phyloP scores from a whole-genome alignment of 2,329 filamentous ascomycete species.

The Xylariomycetidae sp. region DNA sequence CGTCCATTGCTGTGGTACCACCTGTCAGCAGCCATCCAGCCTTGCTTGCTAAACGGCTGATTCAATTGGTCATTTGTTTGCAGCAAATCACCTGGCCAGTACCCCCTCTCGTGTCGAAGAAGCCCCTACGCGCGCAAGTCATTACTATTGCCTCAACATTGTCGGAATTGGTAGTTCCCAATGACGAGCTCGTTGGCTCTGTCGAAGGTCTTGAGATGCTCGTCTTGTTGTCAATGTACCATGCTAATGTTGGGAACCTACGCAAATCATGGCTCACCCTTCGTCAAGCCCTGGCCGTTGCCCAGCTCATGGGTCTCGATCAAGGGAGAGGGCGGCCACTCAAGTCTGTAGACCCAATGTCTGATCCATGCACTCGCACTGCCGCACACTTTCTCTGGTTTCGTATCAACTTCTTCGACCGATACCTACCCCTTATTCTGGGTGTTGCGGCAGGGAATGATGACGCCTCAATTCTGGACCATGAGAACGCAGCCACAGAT shows the following conservation, averaged over 20 bases:
- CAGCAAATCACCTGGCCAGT: constrained; percentile 35
- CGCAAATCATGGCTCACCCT: constrained; percentile 48
- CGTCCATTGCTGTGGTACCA: constrained; percentile 24
- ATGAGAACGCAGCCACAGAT: constrained; percentile 19
- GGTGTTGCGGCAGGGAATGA: constrained; percentile 40
- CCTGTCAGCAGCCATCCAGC: constrained; percentile 37
- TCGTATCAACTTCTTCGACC: constrained; percentile 42
- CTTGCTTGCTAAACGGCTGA: constrained; percentile 39
- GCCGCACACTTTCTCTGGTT: constrained; percentile 38
- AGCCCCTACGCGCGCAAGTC: constrained; percentile 22
- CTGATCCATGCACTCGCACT: constrained; percentile 24
- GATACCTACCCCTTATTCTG: constrained; percentile 44
- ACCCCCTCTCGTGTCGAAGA: constrained; percentile 20
- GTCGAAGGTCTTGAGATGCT: constrained; percentile 49
- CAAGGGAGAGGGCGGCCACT: constrained; percentile 27
- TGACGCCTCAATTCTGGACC: constrained; percentile 32
- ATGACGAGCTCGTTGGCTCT: constrained; percentile 45
- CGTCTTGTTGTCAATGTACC: constrained; percentile 40
- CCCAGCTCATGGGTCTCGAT: constrained; percentile 45
- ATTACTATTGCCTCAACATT: constrained; percentile 27
- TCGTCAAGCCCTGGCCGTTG: constrained; percentile 43
- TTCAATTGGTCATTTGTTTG: constrained; percentile 35
- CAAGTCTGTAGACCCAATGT: constrained; percentile 32
- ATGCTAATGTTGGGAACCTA: constrained; percentile 47
- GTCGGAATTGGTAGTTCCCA: constrained; percentile 36